Evolutionary conservation across 345 rosid species (phyloP).

Genomic region (Syzygium oleosum): DNA sequence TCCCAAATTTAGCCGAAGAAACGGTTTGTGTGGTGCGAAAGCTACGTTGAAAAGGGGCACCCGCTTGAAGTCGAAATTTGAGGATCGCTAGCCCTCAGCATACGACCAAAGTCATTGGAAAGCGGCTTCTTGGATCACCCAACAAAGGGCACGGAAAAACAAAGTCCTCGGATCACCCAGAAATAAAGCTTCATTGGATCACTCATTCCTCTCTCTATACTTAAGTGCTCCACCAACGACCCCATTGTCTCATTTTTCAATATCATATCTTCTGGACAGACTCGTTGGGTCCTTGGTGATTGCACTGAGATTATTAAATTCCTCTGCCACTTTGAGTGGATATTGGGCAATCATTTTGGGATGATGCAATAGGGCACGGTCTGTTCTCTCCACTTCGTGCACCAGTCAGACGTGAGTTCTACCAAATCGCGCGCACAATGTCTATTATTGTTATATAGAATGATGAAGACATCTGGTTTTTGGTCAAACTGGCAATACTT

Average conservation of each 20-base stretch:
- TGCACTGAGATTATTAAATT: background rate
- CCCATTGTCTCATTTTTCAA: background rate
- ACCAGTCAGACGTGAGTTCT: background rate
- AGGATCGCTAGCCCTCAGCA: background rate
- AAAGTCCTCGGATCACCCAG: background rate
- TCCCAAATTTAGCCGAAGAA: background rate
- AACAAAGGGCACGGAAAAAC: background rate
- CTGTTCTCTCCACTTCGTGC: background rate
- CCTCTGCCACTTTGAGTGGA: background rate
- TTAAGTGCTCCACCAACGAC: background rate
- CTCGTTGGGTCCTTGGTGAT: background rate
- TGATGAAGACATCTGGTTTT: background rate
- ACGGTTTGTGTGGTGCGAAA: background rate
- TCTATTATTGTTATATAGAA: background rate
- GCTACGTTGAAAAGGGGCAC: background rate
- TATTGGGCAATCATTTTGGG: background rate
- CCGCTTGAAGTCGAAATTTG: background rate
- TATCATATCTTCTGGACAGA: background rate
- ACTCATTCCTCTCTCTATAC: background rate
- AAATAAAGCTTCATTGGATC: slow-evolving; percentile 1
- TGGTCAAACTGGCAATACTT: background rate
- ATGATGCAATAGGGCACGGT: background rate
- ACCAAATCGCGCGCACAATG: background rate
- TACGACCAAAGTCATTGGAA: background rate
- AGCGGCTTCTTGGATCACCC: background rate